phyloP scores from a whole-genome alignment of 2,329 filamentous ascomycete genomes.

The Calonectria pseudoturangicola region DNA sequence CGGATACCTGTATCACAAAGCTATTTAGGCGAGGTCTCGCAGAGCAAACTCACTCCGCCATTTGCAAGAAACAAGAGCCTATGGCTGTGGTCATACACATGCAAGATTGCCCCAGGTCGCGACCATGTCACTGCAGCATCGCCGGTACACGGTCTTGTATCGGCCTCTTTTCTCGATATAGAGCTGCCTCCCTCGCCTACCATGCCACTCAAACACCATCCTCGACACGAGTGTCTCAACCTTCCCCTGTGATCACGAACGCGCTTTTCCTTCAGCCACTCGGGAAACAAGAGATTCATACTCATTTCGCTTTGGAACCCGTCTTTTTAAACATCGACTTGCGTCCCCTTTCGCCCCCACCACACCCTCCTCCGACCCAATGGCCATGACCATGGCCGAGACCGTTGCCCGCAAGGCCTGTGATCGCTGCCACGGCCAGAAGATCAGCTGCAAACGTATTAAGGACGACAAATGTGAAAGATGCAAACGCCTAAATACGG shows the following conservation, averaged over 20 bases:
- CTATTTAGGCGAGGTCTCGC: constrained; percentile 51
- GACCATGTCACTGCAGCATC: constrained; percentile 34
- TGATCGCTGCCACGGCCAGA: constrained; percentile 68
- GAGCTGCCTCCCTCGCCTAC: constrained; percentile 29
- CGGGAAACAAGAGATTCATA: constrained; percentile 23
- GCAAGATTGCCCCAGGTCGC: constrained; percentile 29
- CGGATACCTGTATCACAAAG: constrained; percentile 49
- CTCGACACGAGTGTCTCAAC: constrained; percentile 28
- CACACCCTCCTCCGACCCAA: constrained; percentile 47
- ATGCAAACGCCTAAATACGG: constrained; percentile 63
- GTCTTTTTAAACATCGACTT: constrained; percentile 52
- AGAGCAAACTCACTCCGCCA: constrained; percentile 35
- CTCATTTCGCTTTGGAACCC: constrained; percentile 38
- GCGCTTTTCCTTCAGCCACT: not conserved
- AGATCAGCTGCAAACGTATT: constrained; percentile 66
- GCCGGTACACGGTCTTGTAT: constrained; percentile 17
- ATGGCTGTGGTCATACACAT: constrained; percentile 42
- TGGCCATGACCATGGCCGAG: constrained; percentile 61
- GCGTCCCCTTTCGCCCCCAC: constrained; percentile 54
- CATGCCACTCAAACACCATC: constrained; percentile 10
- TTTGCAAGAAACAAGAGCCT: constrained; percentile 13
- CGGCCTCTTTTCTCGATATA: constrained; percentile 36
- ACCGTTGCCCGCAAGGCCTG: constrained; percentile 65
- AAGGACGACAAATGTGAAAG: constrained; percentile 64
- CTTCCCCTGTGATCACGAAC: constrained; percentile 8